Evolutionary conservation across 352 stramenopile genomes (phyloP).

Genomic region (Globisporangium viniferum): DNA sequence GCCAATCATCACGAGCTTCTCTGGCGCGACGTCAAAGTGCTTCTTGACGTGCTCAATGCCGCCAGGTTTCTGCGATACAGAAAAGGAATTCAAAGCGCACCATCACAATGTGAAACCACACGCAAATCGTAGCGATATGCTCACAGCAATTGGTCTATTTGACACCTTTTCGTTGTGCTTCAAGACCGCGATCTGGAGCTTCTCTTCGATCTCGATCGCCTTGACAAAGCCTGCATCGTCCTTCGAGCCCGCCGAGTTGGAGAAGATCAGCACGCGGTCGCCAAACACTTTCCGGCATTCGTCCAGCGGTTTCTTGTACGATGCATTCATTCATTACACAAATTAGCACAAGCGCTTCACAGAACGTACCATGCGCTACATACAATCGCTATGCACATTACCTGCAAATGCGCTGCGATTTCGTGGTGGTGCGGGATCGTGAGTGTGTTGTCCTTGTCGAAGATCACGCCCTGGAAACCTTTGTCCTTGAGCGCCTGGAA

Average conservation of each 20-base stretch:
- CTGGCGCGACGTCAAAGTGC: conserved; percentile 78
- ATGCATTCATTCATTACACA: neutral
- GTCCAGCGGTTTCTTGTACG: conserved; percentile 41
- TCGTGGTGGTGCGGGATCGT: conserved; percentile 88
- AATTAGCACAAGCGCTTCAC: neutral
- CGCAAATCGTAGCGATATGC: neutral
- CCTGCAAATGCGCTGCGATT: conserved; percentile 73
- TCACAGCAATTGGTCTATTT: neutral
- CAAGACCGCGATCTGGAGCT: conserved; percentile 85
- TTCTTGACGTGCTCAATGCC: conserved; percentile 84
- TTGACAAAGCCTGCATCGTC: conserved; percentile 88
- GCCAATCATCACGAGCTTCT: conserved; percentile 93
- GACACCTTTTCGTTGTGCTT: conserved; percentile 87
- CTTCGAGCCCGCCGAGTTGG: conserved; percentile 93
- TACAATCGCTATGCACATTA: neutral
- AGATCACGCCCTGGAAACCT: conserved; percentile 92
- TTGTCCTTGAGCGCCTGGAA: conserved; percentile 71
- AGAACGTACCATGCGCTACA: neutral
- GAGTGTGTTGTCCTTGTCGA: conserved; percentile 98
- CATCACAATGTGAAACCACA: neutral
- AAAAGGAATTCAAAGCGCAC: neutral
- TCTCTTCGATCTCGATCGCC: conserved; percentile 75
- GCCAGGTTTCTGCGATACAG: conserved; percentile 78
- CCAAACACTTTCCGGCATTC: conserved; percentile 91
- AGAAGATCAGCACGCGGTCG: conserved; percentile 91